Base-by-base conservation (phyloP, 2,329 filamentous ascomycete genomes). In the Colletotrichum zoysiae region DNA sequence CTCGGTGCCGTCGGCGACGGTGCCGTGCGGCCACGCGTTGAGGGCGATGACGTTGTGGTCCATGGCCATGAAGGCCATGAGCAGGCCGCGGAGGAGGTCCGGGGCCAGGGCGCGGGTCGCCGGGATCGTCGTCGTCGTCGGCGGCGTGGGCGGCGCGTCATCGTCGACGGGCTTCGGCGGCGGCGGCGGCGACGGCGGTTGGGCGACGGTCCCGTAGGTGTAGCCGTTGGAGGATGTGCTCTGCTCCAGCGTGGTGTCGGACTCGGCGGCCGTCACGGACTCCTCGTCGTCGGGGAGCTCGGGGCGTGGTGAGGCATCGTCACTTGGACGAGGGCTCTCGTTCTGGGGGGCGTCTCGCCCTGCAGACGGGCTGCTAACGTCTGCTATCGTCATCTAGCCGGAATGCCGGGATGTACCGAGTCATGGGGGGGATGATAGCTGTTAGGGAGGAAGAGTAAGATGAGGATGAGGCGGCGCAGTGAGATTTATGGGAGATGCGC, bases 51-150 rank as follows among this genome's bases (percentile, higher is more conserved):
- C 76, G 67, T 78, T 80, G 75, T 86, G 84, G 75, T 86, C 84
- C 53, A 85, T 73, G 0, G 83, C 83, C 84, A 86, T 85, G 66
- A 83, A 57, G 16, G 80, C 75, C 81, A 84, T 84, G n/a, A 85
- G 77, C 2, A 85, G 75, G 40, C 84, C 84, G 44, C 84, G 83
- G 6, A 85, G 77, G 20, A 86, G 77, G 68, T 86, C 84, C 3
- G 84, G 84, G 0, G 82, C 83, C 6, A 86, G 76, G 33, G 80
- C 82, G 33, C 84, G 79, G 5, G 74, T 56, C 35, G 35, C 42
- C n/a, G 46, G 59, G 30, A 63, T 11, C 44, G 44, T 46, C 44
- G 40, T 14, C n/a, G n/a, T n/a, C 42, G 18, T 20, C 18, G 33
- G 9, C 11, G 60, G 60, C 3, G 67, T 8, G 11, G 8, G 11